Base-by-base conservation (phyloP, 148 eudicot species). In the Camellia japonica region DNA sequence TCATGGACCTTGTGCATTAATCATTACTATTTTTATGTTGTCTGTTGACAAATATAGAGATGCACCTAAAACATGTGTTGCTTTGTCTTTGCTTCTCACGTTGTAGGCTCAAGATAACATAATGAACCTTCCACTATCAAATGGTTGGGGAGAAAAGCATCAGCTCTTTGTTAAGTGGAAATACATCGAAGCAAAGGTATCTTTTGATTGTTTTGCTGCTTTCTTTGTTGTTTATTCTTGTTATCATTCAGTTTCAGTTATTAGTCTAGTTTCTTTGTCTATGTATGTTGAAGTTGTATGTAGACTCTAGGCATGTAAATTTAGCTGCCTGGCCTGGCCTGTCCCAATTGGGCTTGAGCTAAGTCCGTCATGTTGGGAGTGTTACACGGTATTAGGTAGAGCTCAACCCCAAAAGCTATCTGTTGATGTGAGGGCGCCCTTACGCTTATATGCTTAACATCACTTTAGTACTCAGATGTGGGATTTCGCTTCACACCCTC, bases 131-230 rank as follows among this genome's bases (percentile, higher is more conserved):
- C 97, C 97, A 8, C 83, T 93, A 73, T 80, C 97, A 83, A 94
- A 96, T 86, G 99, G 98, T 19, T 96, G 98, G 98, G 99, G 99
- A 68, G 97, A 96, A 86, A 96, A 96, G 84, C 99, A 96, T 81
- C 88, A 80, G 78, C 85, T 91, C 60, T 93, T 89, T 78, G 85
- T 94, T 14, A 94, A 92, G 82, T 96, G 98, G 98, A 96, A 92
- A 85, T 84, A 92, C 82, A 77, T 89, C 64, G 99, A 96, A 91
- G 97, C 99, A 42, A 96, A 89, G 99, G 99, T 96, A 96, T 81
- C 44, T 52, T 61, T 76, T 71, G 7, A 64, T 59, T 58, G 38
- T 78, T 51, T 15, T 62, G 3, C 56, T 52, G 23, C 41, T 19
- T 19, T 70, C 18, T 51, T 61, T 8, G 46, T 20, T 51, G 6